Base-by-base conservation (phyloP, 257 asterid species). In the Solanum bulbocastanum region DNA sequence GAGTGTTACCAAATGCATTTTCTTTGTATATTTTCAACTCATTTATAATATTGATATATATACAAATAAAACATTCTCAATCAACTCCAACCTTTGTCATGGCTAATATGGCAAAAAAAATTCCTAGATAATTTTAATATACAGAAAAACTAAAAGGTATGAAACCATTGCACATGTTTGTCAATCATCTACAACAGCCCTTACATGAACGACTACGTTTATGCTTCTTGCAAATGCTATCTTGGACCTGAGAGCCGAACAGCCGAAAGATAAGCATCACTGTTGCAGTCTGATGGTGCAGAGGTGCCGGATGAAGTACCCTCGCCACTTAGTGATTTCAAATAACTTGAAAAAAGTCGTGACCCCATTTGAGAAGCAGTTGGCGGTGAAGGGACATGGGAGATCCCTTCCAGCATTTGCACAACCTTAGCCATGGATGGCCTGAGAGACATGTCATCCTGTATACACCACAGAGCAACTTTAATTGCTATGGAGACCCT, bases 391-490 rank as follows among this genome's bases (percentile, higher is more conserved):
- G 95, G 94, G 81, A 94, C 98, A 5, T 93, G 93, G 87, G 94
- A 90, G 22, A 97, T 90, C 72, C 99, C 98, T 91, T 97, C 99
- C 1, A 97, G 98, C 99, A 97, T 97, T 88, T 96, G 99, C 75
- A 95, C 99, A 11, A 96, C 98, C 91, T 93, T 96, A 3, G 94
- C 90, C 99, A 97, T 97, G 8, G 99, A 91, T 46, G 99, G 99
- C 56, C 99, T 87, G 4, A 94, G 91, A 82, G 66, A 52, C 99
- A 95, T 95, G 66, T 97, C 99, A 52, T 97, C 99, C 87, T 97
- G 98, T 88, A 97, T 96, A 91, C 99, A 97, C 99, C 99, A 97
- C 91, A 97, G 87, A 49, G 99, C 98, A 16, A 97, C 98, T 85
- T 92, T 93, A 39, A 94, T 92, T 65, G 96, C 96, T 44, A 87